phyloP scores from a whole-genome alignment of 352 stramenopile species.

The Saprolegnia parasitica region DNA sequence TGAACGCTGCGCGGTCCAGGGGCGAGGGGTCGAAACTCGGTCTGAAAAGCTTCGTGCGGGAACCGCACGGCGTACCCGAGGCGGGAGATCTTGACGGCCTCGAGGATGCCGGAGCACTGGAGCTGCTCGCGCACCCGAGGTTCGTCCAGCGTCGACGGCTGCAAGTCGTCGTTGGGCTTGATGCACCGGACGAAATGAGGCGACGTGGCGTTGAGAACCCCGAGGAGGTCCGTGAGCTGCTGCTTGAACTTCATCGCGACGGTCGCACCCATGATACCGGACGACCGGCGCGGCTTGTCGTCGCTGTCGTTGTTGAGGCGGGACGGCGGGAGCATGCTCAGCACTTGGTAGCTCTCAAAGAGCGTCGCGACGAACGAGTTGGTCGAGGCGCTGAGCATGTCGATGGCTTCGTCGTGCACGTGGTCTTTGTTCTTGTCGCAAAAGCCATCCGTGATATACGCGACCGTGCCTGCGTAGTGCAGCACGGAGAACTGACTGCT shows the following conservation, averaged over 20 bases:
- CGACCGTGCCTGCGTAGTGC: constrained; percentile 30
- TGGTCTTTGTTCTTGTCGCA: constrained; percentile 36
- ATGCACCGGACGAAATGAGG: constrained; percentile 91
- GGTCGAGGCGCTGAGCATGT: constrained; percentile 7
- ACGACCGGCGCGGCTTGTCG: constrained; percentile 21
- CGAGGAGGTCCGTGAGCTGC: constrained; percentile 89
- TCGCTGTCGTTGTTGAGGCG: background rate
- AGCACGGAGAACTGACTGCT: constrained; percentile 17
- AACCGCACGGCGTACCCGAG: constrained; percentile 94
- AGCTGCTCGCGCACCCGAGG: constrained; percentile 77
- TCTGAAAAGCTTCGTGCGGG: constrained; percentile 87
- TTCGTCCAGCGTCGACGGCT: constrained; percentile 54
- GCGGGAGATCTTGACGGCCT: constrained; percentile 86
- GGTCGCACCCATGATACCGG: constrained; percentile 50
- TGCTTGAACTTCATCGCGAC: constrained; percentile 91
- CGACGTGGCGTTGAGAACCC: constrained; percentile 92
- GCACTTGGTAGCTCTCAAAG: constrained; percentile 35
- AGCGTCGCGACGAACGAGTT: constrained; percentile 36
- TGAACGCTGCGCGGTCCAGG: background rate
- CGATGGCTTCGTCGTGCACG: constrained; percentile 32
- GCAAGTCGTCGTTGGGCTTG: constrained; percentile 79
- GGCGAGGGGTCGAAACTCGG: constrained; percentile 39
- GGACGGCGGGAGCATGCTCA: constrained; percentile 7
- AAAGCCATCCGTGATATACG: constrained; percentile 20
- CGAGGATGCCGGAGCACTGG: constrained; percentile 79